A percentile compares a stretch with the other conserved stretches of the same genome.
Conservation (phyloP, 345 rosid genomes). For the Brassica juncea region DNA sequence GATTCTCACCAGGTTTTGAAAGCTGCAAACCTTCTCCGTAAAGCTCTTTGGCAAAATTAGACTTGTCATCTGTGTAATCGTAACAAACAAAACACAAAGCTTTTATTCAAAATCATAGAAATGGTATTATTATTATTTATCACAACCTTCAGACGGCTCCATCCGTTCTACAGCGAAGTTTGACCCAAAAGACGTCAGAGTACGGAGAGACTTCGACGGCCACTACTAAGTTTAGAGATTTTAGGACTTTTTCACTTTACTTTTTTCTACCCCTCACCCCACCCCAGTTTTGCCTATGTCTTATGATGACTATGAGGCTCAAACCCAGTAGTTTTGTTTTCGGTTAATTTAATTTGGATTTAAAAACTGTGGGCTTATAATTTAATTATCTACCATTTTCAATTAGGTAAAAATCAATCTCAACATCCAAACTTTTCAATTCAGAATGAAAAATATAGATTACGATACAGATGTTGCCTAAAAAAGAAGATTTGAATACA, state of each 20-base stretch:
- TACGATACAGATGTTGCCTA: too few relatives aligned
- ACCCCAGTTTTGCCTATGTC: too few relatives aligned
- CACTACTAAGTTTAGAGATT: not conserved
- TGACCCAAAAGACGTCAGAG: not conserved
- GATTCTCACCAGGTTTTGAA: conserved; percentile 37
- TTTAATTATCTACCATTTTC: too few relatives aligned
- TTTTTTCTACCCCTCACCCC: not conserved
- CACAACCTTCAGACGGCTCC: not conserved
- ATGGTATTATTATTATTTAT: not conserved
- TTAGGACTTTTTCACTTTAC: not conserved
- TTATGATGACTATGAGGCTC: too few relatives aligned
- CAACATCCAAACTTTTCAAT: too few relatives aligned
- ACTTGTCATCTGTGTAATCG: conserved; percentile 41
- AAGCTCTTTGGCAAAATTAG: conserved; percentile 52
- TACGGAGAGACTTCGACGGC: not conserved
- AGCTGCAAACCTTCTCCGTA: conserved; percentile 50
- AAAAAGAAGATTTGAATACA: too few relatives aligned
- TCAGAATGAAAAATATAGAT: too few relatives aligned
- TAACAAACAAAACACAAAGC: not conserved
- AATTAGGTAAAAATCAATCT: too few relatives aligned
- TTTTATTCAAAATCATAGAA: not conserved
- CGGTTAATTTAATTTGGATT: too few relatives aligned
- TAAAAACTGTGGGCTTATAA: too few relatives aligned
- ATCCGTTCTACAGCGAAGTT: not conserved
- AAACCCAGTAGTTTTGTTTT: not conserved